A percentile compares a stretch with the other conserved stretches of the same genome.
These are phyloP conservation scores for Vitis hybrid DNA, from an alignment of 177 flowering plant species.

Conservation along the genomic window DNA sequence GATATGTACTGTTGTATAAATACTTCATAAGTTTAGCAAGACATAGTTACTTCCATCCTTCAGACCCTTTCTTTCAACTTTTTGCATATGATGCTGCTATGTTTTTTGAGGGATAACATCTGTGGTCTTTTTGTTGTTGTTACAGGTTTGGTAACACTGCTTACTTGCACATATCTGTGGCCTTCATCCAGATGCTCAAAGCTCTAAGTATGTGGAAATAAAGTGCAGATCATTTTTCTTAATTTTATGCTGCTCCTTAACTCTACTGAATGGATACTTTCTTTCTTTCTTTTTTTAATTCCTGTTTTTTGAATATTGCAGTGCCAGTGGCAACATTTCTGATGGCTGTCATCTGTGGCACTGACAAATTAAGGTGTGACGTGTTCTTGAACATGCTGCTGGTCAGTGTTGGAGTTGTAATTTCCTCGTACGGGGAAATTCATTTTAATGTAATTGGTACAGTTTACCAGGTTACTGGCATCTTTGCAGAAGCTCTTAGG, in stretches of 20 bases:
- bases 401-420: constrained; percentile 95
- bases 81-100: neutral
- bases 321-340: constrained; percentile 99
- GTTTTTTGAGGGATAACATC: neutral
- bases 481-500: constrained; percentile 97
- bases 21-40: neutral
- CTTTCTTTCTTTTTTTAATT: neutral
- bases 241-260: neutral
- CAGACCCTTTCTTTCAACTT: neutral
- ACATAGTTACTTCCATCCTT: neutral
- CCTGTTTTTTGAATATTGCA: constrained; percentile 34
- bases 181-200: constrained; percentile 99
- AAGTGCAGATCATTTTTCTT: constrained; percentile 1
- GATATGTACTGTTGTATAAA: too few species aligned
- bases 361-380: constrained; percentile 91
- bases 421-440: constrained; percentile 98
- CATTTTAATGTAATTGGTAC: constrained; percentile 96
- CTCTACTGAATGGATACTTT: neutral
- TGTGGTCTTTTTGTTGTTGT: constrained; percentile 4
- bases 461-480: constrained; percentile 94
- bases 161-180: constrained; percentile 94
- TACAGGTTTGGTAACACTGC: constrained; percentile 99
- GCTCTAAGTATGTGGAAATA: constrained; percentile 76
- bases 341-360: constrained; percentile 97
- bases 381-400: constrained; percentile 95